phyloP scores from a whole-genome alignment of 331 rosid genomes.

The Phaseolus coccineus region DNA sequence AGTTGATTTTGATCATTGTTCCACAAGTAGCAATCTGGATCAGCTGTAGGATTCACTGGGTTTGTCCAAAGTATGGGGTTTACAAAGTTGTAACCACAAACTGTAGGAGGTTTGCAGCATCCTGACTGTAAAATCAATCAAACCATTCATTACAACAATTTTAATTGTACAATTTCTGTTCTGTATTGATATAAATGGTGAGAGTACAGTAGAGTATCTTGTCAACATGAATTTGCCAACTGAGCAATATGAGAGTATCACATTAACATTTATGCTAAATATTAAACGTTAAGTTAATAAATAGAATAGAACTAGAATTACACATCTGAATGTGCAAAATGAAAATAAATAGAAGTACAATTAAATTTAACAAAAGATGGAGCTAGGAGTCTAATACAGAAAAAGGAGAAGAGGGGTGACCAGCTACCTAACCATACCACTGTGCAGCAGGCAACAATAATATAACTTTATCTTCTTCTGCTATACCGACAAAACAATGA shows the following conservation, averaged over 20 bases:
- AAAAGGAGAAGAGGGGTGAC: background rate
- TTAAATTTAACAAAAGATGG: too few relatives aligned
- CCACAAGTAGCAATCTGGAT: constrained; percentile 85
- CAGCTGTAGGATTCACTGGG: constrained; percentile 72
- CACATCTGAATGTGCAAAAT: too few relatives aligned
- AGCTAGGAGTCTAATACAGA: background rate
- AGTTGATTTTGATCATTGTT: constrained; percentile 82
- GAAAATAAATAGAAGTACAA: too few relatives aligned
- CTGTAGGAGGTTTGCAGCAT: constrained; percentile 89
- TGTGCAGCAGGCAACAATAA: background rate
- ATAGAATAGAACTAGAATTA: too few relatives aligned
- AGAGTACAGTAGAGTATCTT: too few relatives aligned
- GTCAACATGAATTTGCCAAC: too few relatives aligned
- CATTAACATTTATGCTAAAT: too few relatives aligned
- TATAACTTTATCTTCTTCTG: constrained; percentile 43
- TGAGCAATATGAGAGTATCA: too few relatives aligned
- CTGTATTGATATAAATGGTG: too few relatives aligned
- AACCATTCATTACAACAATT: constrained; percentile 1
- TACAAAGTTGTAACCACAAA: constrained; percentile 76
- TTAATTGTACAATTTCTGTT: too few relatives aligned
- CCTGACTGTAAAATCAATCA: constrained; percentile 71
- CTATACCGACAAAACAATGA: constrained; percentile 44
- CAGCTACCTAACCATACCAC: constrained; percentile 39
- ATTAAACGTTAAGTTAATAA: too few relatives aligned
- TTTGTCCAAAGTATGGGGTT: constrained; percentile 81